A percentile compares a stretch with the other conserved stretches of the same genome.
Conservation (phyloP, 164 flowering plant genomes). For the Piper betle region DNA sequence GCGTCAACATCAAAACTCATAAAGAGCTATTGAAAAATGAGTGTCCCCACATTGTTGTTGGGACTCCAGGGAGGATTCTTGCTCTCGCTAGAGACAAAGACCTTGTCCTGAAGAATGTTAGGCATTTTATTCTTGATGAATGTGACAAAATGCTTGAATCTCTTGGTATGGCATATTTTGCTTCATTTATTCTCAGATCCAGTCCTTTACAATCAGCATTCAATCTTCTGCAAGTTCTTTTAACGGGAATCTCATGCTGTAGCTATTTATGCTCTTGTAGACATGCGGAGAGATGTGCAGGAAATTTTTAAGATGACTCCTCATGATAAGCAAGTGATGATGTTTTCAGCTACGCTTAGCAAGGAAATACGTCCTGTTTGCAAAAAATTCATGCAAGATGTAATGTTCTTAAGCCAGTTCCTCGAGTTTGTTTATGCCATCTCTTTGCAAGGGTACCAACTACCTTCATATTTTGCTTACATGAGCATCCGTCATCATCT, state of each 20-base stretch:
- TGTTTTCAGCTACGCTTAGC: conserved; percentile 99
- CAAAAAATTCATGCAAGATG: conserved; percentile 99
- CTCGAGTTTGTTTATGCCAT: conserved; percentile 33
- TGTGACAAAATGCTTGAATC: conserved; percentile 99
- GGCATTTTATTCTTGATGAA: conserved; percentile 96
- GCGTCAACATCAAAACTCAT: conserved; percentile 75
- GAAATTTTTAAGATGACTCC: conserved; percentile 98
- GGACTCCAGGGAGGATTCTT: conserved; percentile 90
- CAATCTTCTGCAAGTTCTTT: not conserved
- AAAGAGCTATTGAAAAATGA: conserved; percentile 89
- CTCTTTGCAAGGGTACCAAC: too few relatives aligned
- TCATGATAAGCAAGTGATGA: conserved; percentile 99
- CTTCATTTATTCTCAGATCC: not conserved
- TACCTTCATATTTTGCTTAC: too few relatives aligned
- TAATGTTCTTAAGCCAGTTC: conserved; percentile 66
- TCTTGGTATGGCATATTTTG: conserved; percentile 54
- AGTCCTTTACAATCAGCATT: not conserved
- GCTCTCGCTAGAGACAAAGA: conserved; percentile 88
- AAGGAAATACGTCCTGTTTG: conserved; percentile 98
- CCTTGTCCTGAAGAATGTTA: conserved; percentile 74
- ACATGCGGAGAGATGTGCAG: conserved; percentile 98
- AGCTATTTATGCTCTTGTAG: conserved; percentile 22
- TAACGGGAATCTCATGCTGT: not conserved
- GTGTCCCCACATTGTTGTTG: conserved; percentile 96
- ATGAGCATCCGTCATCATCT: too few relatives aligned